phyloP scores from a whole-genome alignment of 2,329 filamentous ascomycete species.

The Fusarium sororula region DNA sequence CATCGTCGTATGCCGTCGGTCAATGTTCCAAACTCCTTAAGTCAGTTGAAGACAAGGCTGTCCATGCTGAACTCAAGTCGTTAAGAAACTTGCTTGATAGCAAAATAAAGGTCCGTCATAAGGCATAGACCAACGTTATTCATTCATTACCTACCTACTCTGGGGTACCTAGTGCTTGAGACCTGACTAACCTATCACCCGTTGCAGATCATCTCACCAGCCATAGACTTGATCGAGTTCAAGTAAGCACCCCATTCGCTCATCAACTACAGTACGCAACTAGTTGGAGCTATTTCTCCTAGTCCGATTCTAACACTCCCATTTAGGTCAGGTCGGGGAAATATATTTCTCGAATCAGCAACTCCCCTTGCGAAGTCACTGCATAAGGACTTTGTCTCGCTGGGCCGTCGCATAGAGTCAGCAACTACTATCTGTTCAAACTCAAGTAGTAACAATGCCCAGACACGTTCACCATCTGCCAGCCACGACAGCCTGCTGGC shows the following conservation, averaged over 20 bases:
- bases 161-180: background rate
- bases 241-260: slow-evolving; percentile 63
- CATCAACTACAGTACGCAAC: background rate
- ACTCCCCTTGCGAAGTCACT: slow-evolving; percentile 84
- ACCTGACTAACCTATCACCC: slow-evolving; percentile 17
- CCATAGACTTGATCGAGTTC: slow-evolving; percentile 91
- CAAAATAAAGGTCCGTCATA: slow-evolving; percentile 78
- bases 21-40: slow-evolving; percentile 83
- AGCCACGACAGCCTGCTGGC: slow-evolving; percentile 70
- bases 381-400: slow-evolving; percentile 80
- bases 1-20: slow-evolving; percentile 83
- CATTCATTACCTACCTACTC: background rate
- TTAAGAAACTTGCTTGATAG: slow-evolving; percentile 80
- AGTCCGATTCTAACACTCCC: slow-evolving; percentile 10
- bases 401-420: slow-evolving; percentile 78
- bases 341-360: slow-evolving; percentile 78
- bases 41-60: slow-evolving; percentile 75
- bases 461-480: slow-evolving; percentile 50
- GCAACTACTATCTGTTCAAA: slow-evolving; percentile 72
- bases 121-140: background rate
- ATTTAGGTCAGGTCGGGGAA: slow-evolving; percentile 61
- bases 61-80: slow-evolving; percentile 72
- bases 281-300: slow-evolving; percentile 1
- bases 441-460: slow-evolving; percentile 48
- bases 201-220: slow-evolving; percentile 81